Conservation (phyloP, 2,329 filamentous ascomycete species). For the Microdochium trichocladiopsis region DNA sequence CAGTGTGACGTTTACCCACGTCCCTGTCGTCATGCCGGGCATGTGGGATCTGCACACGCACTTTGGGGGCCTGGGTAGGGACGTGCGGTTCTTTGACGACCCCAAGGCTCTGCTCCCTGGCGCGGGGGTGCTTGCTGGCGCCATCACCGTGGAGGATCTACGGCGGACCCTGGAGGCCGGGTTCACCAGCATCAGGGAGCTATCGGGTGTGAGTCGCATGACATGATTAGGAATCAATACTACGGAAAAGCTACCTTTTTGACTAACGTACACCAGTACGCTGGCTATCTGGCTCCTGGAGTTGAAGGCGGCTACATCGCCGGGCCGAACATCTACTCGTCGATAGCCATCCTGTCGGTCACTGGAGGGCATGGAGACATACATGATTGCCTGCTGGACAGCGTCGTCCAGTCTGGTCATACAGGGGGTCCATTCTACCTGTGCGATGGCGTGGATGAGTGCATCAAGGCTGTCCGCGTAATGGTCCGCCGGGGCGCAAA, state of each 20-base stretch:
- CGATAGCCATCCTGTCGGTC: conserved; percentile 33
- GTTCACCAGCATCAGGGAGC: conserved; percentile 42
- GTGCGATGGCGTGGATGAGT: conserved; percentile 38
- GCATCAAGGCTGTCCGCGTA: conserved; percentile 30
- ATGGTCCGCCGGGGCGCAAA: conserved; percentile 37
- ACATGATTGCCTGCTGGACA: conserved; percentile 26
- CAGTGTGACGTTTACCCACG: conserved; percentile 17
- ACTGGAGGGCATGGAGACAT: conserved; percentile 42
- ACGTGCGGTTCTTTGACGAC: conserved; percentile 9
- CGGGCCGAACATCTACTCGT: conserved; percentile 41
- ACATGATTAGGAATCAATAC: no score
- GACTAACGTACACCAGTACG: no score
- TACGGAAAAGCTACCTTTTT: no score
- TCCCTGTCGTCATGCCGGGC: conserved; percentile 40
- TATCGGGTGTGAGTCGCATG: conserved; percentile 24
- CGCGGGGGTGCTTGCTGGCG: conserved; percentile 25
- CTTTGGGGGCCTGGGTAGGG: conserved; percentile 27
- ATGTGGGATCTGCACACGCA: conserved; percentile 47
- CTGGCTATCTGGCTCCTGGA: conserved; percentile 31
- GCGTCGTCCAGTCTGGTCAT: conserved; percentile 20
- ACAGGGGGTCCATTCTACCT: conserved; percentile 25
- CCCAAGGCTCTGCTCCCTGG: conserved; percentile 14
- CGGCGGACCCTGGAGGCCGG: conserved; percentile 35
- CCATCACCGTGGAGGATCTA: conserved; percentile 31
- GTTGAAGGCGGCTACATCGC: conserved; percentile 35